These are phyloP conservation scores for Piloderma croceum DNA, from an alignment of 768 basidiomycete genomes.

Conservation along the genomic window DNA sequence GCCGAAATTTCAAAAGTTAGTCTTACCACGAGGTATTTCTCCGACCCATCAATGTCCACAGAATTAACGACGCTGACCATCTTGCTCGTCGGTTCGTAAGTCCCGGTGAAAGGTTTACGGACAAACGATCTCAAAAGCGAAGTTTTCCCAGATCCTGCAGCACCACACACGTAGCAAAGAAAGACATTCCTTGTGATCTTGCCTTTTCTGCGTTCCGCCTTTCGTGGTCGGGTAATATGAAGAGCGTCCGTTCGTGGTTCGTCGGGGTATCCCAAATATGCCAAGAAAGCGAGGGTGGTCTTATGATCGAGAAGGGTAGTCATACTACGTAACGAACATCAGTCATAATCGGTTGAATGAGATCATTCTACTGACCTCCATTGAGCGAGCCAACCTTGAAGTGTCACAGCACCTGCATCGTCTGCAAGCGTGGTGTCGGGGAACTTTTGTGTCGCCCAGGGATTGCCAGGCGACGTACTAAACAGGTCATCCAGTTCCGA, in stretches of 20 bases:
- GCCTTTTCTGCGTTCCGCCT: slow-evolving; percentile 78
- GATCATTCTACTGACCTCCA: slow-evolving; percentile 70
- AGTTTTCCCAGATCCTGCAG: slow-evolving; percentile 95
- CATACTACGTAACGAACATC: slow-evolving; percentile 55
- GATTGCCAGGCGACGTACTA: slow-evolving; percentile 92
- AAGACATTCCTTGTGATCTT: slow-evolving; percentile 90
- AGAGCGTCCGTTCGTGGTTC: slow-evolving; percentile 79
- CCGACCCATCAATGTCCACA: slow-evolving; percentile 89
- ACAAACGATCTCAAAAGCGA: slow-evolving; percentile 80
- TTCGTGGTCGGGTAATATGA: slow-evolving; percentile 78
- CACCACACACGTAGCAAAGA: slow-evolving; percentile 89
- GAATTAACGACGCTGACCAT: slow-evolving; percentile 90
- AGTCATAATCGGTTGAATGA: slow-evolving; percentile 3
- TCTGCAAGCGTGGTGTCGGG: slow-evolving; percentile 86
- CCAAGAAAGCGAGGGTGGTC: slow-evolving; percentile 89
- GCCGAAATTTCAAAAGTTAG: not conserved
- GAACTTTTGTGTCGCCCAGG: slow-evolving; percentile 91
- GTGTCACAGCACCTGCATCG: slow-evolving; percentile 84
- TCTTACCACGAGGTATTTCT: slow-evolving; percentile 94
- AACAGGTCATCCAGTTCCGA: slow-evolving; percentile 84
- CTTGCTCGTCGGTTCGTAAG: slow-evolving; percentile 86
- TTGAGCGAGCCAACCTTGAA: slow-evolving; percentile 97
- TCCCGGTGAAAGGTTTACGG: slow-evolving; percentile 66
- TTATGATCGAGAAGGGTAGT: slow-evolving; percentile 92
- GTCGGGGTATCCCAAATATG: slow-evolving; percentile 86